These are phyloP conservation scores for Zoysia matrella DNA, from an alignment of 202 grass and related monocot species.

Conservation along the genomic window DNA sequence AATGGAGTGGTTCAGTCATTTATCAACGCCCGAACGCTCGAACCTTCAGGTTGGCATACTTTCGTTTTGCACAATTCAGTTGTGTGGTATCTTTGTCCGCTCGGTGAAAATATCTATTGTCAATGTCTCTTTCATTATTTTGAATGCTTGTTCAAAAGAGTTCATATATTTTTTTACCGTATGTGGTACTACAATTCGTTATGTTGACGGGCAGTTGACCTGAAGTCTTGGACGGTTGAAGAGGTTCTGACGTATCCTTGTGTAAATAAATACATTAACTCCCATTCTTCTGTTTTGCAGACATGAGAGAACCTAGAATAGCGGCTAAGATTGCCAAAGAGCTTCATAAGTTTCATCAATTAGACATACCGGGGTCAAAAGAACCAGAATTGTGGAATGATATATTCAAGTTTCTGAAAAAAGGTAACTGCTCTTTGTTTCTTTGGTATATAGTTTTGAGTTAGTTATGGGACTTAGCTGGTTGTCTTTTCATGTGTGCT, in stretches of 20 bases:
- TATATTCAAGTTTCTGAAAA: conserved; percentile 87
- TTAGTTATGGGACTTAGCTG: not conserved
- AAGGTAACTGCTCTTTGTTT: conserved; percentile 52
- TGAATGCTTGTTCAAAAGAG: conserved; percentile 28
- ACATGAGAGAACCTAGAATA: conserved; percentile 67
- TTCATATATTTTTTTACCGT: not conserved
- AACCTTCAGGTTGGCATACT: too few species aligned
- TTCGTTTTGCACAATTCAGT: not conserved
- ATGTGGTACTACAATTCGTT: not conserved
- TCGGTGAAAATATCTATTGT: conserved; percentile 2
- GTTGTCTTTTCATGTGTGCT: conserved; percentile 28
- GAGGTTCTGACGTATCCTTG: conserved; percentile 20
- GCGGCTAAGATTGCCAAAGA: too few species aligned
- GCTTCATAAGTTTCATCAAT: too few species aligned
- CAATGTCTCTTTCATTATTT: conserved; percentile 3
- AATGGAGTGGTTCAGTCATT: too few species aligned
- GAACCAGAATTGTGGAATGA: conserved; percentile 41
- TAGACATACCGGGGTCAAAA: too few species aligned
- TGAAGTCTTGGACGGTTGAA: conserved; percentile 13
- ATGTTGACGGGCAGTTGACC: not conserved
- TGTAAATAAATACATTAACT: conserved; percentile 45
- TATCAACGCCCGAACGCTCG: too few species aligned
- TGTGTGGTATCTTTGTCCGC: conserved; percentile 21
- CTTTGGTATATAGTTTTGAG: not conserved
- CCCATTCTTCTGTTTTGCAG: conserved; percentile 56